Evolutionary conservation across 139 green algal species (phyloP).

Genomic region (Astrephomene gubernaculifera): DNA sequence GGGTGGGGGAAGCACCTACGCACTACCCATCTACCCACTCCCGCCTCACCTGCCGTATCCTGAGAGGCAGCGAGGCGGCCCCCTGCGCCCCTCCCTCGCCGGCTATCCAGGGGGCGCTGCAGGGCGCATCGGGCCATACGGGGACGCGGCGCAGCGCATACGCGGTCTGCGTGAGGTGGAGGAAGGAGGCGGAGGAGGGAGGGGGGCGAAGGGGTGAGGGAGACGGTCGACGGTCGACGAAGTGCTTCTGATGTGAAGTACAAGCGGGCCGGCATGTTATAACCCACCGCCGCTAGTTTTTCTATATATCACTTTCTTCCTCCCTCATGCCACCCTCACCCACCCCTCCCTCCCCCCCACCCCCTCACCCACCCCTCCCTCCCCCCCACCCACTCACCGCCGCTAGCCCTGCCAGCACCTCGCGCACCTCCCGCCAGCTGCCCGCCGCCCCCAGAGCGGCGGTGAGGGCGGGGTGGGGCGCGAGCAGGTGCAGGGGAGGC

Average conservation of each 20-base stretch:
- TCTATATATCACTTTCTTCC: neutral
- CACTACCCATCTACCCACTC: neutral
- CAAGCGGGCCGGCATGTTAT: neutral
- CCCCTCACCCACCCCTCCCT: neutral
- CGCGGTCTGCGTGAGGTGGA: neutral
- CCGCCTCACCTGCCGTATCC: neutral
- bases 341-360: neutral
- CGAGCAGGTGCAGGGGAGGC: slow-evolving; percentile 12
- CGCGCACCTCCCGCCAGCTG: slow-evolving; percentile 4
- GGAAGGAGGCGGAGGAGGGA: neutral
- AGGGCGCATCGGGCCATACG: slow-evolving; percentile 27
- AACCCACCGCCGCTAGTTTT: neutral
- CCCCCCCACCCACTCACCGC: neutral
- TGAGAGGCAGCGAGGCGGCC: slow-evolving; percentile 12
- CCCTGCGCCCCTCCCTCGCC: neutral
- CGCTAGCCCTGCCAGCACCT: neutral
- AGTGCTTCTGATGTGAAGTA: neutral
- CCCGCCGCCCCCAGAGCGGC: neutral
- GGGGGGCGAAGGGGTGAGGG: neutral
- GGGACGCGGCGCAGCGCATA: neutral
- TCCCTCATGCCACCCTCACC: neutral
- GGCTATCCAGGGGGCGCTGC: slow-evolving; percentile 8
- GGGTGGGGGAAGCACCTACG: neutral
- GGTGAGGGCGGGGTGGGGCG: slow-evolving; percentile 11
- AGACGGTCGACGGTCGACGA: neutral